Evolutionary conservation across 1,284 basidiomycete genomes (phyloP).

Genomic region (Trichosporon inkin): DNA sequence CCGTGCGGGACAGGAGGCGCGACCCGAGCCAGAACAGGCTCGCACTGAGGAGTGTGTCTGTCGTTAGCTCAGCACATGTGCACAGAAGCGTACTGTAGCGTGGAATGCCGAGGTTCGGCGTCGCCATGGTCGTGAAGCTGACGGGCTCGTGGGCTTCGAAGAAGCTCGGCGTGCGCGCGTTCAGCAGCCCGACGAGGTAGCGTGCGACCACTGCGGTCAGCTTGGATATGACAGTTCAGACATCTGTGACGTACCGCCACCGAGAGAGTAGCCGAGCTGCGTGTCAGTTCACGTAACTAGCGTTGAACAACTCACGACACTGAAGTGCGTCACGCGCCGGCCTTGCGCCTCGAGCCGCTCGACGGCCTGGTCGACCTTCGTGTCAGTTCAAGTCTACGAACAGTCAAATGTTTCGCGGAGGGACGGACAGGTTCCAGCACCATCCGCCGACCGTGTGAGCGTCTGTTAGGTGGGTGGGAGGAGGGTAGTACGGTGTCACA

Average conservation of each 20-base stretch:
- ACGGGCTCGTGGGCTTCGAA: conserved; percentile 38
- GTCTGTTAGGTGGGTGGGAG: too few relatives aligned
- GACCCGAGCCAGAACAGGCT: conserved; percentile 63
- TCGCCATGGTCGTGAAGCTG: conserved; percentile 44
- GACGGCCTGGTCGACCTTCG: conserved; percentile 40
- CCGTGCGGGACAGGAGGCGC: conserved; percentile 72
- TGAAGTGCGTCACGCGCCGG: conserved; percentile 35
- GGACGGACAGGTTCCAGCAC: too few relatives aligned
- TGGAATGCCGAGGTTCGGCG: conserved; percentile 43
- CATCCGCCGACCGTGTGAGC: too few relatives aligned
- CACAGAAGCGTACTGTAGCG: conserved; percentile 37
- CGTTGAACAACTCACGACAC: conserved; percentile 30
- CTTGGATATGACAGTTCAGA: background rate
- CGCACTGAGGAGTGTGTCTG: conserved; percentile 58
- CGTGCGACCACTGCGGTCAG: conserved; percentile 41
- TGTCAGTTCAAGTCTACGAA: background rate
- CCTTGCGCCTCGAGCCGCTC: conserved; percentile 33
- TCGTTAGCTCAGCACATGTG: background rate
- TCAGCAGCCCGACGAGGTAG: conserved; percentile 43
- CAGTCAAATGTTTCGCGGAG: background rate
- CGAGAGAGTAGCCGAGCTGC: conserved; percentile 47
- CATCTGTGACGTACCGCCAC: conserved; percentile 37
- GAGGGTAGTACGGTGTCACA: too few relatives aligned
- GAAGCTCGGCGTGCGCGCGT: conserved; percentile 43
- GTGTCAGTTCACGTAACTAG: background rate